Base-by-base conservation (phyloP, 805 yeast species). In the Yamadazyma nakazawae region DNA sequence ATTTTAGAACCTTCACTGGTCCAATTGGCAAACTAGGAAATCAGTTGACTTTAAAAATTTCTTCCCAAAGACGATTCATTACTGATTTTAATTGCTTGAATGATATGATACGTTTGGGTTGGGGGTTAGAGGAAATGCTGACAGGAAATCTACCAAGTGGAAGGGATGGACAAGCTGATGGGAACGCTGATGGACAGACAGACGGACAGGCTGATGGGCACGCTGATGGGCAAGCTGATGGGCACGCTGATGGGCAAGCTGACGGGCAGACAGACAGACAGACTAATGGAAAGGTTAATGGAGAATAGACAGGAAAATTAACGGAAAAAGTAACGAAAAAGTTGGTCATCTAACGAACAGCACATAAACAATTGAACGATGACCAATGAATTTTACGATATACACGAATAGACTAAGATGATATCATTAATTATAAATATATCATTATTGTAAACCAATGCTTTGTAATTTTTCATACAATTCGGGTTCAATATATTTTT, bases 401-500 rank as follows among this genome's bases (percentile, higher is more conserved):
- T 16, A 16, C 14, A 34, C 9, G 18, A 34, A 34, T 37, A 37
- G 40, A 37, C 16, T 19, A 21, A 17, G 11, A 37, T 5, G 17
- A 37, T 19, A 18, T 19, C 13, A 30, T 5, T 30, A 9, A 30
- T 30, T 9, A 30, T 30, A 30, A n/a, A 12, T 30, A n/a, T 34
- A 34, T 17, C 19, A 30, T n/a, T 10, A 41, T 6, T 10, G 32
- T 3, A 41, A n/a, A 0, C 84, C 86, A 37, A 74, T 67, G 34
- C 75, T 79, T 48, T 67, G 66, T 54, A 89, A 63, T 52, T 78
- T 77, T 7, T 70, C 68, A 52, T 74, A 79, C 16, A 87, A 64
- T 1, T 78, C 84, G 1, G 67, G 64, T 43, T 85, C 95, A 24
- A 91, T 76, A 57, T 84, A 88, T 53, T 81, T 81, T 41, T 76